These are phyloP conservation scores for Rubus idaeus DNA, from an alignment of 306 rosid genomes.

Conservation along the genomic window DNA sequence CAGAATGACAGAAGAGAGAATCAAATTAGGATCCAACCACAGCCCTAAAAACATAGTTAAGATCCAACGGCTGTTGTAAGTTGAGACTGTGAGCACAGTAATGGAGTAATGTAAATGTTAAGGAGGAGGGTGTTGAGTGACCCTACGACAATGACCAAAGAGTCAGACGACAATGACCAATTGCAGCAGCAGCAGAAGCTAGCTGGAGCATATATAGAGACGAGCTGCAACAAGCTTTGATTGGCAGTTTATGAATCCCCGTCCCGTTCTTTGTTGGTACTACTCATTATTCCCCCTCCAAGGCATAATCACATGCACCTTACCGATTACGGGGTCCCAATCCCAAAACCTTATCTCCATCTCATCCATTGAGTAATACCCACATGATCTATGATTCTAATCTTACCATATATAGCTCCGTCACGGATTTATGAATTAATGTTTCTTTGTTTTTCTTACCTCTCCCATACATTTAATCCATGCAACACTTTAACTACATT, in stretches of 20 bases:
- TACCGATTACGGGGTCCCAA: not conserved
- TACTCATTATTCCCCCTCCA: constrained; percentile 1
- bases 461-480: too few relatives aligned
- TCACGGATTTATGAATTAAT: too few relatives aligned
- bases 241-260: not conserved
- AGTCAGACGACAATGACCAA: not conserved
- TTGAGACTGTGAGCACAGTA: not conserved
- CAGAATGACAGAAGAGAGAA: constrained; percentile 1
- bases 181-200: too few relatives aligned
- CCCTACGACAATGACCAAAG: constrained; percentile 18
- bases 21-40: not conserved
- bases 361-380: not conserved
- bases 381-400: not conserved
- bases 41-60: not conserved
- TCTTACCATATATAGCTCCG: too few relatives aligned
- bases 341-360: not conserved
- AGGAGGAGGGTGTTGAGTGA: not conserved
- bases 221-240: not conserved
- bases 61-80: constrained; percentile 1
- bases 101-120: not conserved
- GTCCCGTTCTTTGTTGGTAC: constrained; percentile 12
- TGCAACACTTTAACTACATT: too few relatives aligned
- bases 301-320: constrained; percentile 8
- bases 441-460: too few relatives aligned
- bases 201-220: not conserved